phyloP scores from a whole-genome alignment of 1,284 basidiomycete genomes.

The Acaromyces ingoldii region DNA sequence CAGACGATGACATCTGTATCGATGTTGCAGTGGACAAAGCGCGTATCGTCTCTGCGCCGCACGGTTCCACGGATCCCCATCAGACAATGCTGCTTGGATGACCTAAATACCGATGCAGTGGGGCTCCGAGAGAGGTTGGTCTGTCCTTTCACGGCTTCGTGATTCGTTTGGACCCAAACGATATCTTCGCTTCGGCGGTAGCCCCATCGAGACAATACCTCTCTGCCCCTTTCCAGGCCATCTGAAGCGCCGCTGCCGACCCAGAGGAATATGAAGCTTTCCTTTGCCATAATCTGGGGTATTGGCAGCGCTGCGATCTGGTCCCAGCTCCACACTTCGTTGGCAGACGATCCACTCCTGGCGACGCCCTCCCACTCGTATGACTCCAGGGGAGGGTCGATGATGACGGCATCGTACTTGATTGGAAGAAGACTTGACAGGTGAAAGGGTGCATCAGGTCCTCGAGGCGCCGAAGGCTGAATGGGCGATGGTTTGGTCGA shows the following conservation, averaged over 20 bases:
- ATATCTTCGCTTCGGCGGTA: constrained; percentile 94
- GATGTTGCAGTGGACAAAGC: constrained; percentile 97
- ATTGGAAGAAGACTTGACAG: constrained; percentile 53
- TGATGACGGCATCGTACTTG: constrained; percentile 88
- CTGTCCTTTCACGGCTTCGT: constrained; percentile 52
- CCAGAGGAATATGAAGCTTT: constrained; percentile 87
- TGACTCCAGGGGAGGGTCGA: constrained; percentile 72
- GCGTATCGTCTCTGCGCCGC: constrained; percentile 80
- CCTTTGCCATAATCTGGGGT: constrained; percentile 74
- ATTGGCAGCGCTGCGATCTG: constrained; percentile 75
- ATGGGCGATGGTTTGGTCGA: not conserved
- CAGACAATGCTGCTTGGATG: constrained; percentile 69
- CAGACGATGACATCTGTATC: constrained; percentile 96
- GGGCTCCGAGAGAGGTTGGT: constrained; percentile 7
- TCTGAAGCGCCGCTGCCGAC: constrained; percentile 85
- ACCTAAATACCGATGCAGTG: constrained; percentile 26
- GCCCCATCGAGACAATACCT: constrained; percentile 87
- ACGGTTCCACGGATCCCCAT: constrained; percentile 99
- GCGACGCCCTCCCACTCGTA: constrained; percentile 41
- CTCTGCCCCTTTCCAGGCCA: constrained; percentile 84
- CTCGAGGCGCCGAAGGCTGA: constrained; percentile 7
- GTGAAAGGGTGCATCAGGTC: constrained; percentile 12
- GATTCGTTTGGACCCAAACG: constrained; percentile 91
- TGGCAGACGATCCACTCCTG: constrained; percentile 1
- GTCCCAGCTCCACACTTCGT: constrained; percentile 67